Evolutionary conservation across 1,284 basidiomycete genomes (phyloP), one percentile per base, ranked within the genome.

Genomic region (Tylopilus orsonianus): DNA sequence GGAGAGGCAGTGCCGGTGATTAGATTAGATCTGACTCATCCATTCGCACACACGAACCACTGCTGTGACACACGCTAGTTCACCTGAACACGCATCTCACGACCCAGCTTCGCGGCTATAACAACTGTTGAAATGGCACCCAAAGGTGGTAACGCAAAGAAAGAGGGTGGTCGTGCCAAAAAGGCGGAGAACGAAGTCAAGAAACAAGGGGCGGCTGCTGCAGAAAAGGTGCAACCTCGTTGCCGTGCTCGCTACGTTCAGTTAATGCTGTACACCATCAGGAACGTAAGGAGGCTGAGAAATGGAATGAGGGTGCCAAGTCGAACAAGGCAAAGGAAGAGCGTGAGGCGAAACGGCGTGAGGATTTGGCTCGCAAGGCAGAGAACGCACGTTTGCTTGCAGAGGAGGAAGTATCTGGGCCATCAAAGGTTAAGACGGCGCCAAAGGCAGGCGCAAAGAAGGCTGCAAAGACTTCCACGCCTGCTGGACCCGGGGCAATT

Each of bases 121-220:
- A 27, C 16, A 19, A 46, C n/a, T n/a, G 23, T 43, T 32, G 18
- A 36, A 34, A 93, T 93, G 92, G 69, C 91, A 50, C 91, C 92
- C 1, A 90, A 87, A 65, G 89, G 88, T 61, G 83, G 79, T 59
- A 94, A 93, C 75, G 77, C 89, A 55, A 95, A 94, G 82, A 93
- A 94, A 67, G 92, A 94, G 67, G 71, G 81, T 26, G 92, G 92
- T 3, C 71, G 88, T 41, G 89, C 93, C 1, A 93, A 92, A 70
- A 97, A 97, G 72, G 91, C 92, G 6, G 94, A 96, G 66, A 95
- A 93, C 68, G 92, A 93, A 68, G 78, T 83, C 19, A 82, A 87
- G 77, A 88, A 88, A 68, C 75, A 82, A 56, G 80, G 77, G 9
- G 74, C 73, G 4, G 82, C 75, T 0, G 75, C 75, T 6, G 74